A percentile compares a stretch with the other conserved stretches of the same genome.
These are phyloP conservation scores for Diplotaxis tenuifolia DNA, from an alignment of 345 rosid genomes.

Conservation along the genomic window DNA sequence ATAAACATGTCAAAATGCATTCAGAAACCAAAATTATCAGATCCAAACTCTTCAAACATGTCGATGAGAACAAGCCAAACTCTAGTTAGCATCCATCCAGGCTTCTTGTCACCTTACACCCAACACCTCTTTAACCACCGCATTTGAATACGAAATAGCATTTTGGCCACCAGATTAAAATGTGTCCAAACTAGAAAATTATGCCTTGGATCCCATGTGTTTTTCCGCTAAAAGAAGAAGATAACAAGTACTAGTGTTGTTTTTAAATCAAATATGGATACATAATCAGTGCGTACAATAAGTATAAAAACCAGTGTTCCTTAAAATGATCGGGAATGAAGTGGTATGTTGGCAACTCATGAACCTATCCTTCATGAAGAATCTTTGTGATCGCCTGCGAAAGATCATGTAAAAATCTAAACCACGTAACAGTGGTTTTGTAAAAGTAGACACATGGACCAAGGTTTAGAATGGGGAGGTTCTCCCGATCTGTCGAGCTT, in stretches of 20 bases:
- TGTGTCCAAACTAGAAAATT: neutral
- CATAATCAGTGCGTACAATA: neutral
- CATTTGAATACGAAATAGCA: neutral
- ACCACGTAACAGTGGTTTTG: neutral
- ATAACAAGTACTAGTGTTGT: neutral
- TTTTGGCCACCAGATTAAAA: neutral
- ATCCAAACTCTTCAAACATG: too few species aligned
- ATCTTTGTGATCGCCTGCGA: too few species aligned
- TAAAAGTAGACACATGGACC: neutral
- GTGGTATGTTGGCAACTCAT: neutral
- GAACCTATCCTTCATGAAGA: too few species aligned
- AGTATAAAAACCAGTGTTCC: neutral
- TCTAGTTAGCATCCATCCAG: neutral
- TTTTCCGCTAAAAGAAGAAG: neutral
- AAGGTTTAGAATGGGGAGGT: too few species aligned
- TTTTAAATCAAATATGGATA: too few species aligned
- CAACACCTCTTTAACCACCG: neutral
- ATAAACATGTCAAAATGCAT: too few species aligned
- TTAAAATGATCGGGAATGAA: neutral
- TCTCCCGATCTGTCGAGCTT: too few species aligned
- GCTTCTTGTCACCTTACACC: neutral
- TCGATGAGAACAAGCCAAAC: too few species aligned
- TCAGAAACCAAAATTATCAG: too few species aligned
- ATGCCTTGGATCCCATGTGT: neutral
- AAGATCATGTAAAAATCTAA: neutral